Base-by-base conservation (phyloP, 139 green algal genomes). In the Zygnema cylindricum region DNA sequence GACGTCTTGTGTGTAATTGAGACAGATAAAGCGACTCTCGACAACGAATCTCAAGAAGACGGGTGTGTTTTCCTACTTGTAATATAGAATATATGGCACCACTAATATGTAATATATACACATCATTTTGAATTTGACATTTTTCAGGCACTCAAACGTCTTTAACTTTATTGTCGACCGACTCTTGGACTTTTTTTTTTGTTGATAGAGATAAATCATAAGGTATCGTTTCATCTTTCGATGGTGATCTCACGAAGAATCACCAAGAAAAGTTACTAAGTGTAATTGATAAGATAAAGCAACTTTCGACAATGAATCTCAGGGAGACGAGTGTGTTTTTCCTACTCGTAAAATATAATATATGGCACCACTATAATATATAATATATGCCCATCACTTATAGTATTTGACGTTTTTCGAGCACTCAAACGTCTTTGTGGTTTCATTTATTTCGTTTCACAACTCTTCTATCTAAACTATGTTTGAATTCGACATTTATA, bases 11-110 rank as follows among this genome's bases (percentile, higher is more conserved):
- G 39, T 1, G 32, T 91, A 21, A 71, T 93, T 41, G 90, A 93
- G 89, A 93, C 90, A 25, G 90, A 93, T 43, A 93, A 93, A 82
- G 90, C 90, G 16, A 93, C 90, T 1, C 43, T 93, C 16, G 90
- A 93, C 16, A 82, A 92, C 2, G 90, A 90, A 25, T 93, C 90
- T 1, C 81, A 93, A 82, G 90, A 93, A 69, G 90, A 93, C 1
- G 90, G 91, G 43, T 94, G 86, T 39, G 86, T 92, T 79, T 3
- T 16, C 21, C 30, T 25, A 25, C n/a, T n/a, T n/a, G n/a, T n/a
- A n/a, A n/a, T 73, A 73, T 30, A 73, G 30, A 30, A 73, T 73
- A n/a, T n/a, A n/a, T 36, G 57, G 30, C 30, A 73, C 30, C 30
- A 73, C 30, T 73, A 73, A n/a, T n/a, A 73, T 73, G 57, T 73